Evolutionary conservation across 2,329 filamentous ascomycete genomes (phyloP), one percentile per base, ranked within the genome.

Genomic region (Colletotrichum ledebouriae): DNA sequence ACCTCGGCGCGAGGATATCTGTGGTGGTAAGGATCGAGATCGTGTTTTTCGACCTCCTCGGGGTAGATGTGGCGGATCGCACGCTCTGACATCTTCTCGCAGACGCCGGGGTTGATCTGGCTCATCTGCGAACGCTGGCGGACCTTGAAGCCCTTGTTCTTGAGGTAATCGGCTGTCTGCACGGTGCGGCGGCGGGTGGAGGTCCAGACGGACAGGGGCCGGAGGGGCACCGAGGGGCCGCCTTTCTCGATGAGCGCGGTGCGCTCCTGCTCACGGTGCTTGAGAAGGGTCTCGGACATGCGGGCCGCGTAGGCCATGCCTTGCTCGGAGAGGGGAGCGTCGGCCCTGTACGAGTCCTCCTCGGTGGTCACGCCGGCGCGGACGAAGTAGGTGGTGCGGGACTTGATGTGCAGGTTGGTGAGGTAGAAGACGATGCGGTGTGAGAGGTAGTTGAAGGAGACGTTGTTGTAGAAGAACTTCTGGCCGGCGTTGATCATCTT

Each of bases 401-500:
- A 92, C 79, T 99, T 98, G 84, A 98, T 98, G 79, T 99, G 96
- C 25, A 98, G 85, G 76, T 99, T 99, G 76, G 97, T 93, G 53
- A 99, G 89, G 79, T 98, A 99, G 81, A 99, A 99, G 63, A 99
- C 95, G 72, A 99, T 99, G 69, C 96, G 90, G 78, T 99, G 94
- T 0, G 94, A 97, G 37, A 99, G 87, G 76, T 99, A 99, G 74
- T 94, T 95, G 79, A 99, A 98, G 76, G 92, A 94, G 77, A 96
- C 93, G 73, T 98, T 98, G 82, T 99, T 99, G 80, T 98, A 95
- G 74, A 95, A 92, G 76, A 99, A 92, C 73, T 94, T 90, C 76
- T 95, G 90, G 50, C 96, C 96, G 7, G 96, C 96, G 73, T 99
- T 99, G 78, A 98, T 97, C 95, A 99, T 98, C 83, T 97, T 98